Evolutionary conservation across 768 basidiomycete genomes (phyloP).

Genomic region (Leccinellum luteum): DNA sequence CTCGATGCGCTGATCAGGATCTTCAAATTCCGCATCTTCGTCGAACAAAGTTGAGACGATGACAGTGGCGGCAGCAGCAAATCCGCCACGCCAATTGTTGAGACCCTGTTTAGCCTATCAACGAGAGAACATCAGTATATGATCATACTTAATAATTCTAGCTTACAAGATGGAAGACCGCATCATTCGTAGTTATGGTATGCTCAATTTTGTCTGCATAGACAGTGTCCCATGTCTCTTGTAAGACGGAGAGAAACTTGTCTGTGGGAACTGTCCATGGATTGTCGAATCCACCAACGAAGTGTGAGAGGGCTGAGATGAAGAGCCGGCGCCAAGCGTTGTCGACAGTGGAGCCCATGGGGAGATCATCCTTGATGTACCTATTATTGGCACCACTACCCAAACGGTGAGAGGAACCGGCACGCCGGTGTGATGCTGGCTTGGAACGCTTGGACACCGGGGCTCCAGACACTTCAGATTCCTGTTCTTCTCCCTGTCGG

Average conservation of each 20-base stretch:
- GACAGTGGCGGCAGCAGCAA: background rate
- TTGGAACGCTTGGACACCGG: background rate
- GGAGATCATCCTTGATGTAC: background rate
- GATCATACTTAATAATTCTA: background rate
- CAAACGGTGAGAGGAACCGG: background rate
- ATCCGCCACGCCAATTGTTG: background rate
- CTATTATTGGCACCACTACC: slow-evolving; percentile 1
- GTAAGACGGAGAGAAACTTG: background rate
- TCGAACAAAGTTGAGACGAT: background rate
- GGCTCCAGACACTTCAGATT: background rate
- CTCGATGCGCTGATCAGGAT: background rate
- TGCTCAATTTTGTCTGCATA: background rate
- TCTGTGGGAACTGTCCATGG: background rate
- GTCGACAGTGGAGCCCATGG: background rate
- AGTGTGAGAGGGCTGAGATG: background rate
- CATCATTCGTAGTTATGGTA: background rate
- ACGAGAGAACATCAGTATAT: background rate
- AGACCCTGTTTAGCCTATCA: background rate
- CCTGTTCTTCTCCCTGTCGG: background rate
- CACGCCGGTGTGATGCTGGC: background rate
- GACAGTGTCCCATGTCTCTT: background rate
- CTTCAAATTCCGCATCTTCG: background rate
- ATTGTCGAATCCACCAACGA: background rate
- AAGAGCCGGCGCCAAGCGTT: background rate
- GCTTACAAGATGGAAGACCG: background rate